Conservation (phyloP, 805 yeast species). For the Debaryomyces hansenii region DNA sequence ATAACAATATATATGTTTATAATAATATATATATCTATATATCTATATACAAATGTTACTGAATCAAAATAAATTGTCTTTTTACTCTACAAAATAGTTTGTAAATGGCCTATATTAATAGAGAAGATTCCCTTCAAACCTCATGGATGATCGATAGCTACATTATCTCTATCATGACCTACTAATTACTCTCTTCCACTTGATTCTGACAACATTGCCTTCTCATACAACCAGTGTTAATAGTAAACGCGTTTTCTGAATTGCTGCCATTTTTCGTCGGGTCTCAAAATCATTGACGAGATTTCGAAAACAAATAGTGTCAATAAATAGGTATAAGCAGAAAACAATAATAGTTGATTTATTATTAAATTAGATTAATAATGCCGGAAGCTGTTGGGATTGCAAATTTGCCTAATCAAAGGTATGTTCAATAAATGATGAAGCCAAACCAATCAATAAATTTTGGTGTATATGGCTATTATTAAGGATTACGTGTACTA, state of each 20-base stretch:
- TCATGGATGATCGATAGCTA: too few species aligned
- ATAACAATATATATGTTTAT: neutral
- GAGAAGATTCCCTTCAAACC: too few species aligned
- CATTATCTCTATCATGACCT: too few species aligned
- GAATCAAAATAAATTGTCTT: neutral
- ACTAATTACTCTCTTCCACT: too few species aligned
- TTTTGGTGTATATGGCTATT: neutral
- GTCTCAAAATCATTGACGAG: conserved; percentile 1
- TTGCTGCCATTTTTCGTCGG: neutral
- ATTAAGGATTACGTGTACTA: conserved; percentile 6
- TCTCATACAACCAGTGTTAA: too few species aligned
- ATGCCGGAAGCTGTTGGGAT: conserved; percentile 67
- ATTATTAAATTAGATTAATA: conserved; percentile 1
- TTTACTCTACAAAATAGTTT: too few species aligned
- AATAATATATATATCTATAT: conserved; percentile 1
- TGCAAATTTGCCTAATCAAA: conserved; percentile 72
- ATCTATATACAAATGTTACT: neutral
- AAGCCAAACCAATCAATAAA: neutral
- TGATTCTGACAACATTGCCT: too few species aligned
- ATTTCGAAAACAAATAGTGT: neutral
- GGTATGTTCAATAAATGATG: conserved; percentile 39
- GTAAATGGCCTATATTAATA: too few species aligned
- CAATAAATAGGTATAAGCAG: neutral
- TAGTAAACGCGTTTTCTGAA: neutral
- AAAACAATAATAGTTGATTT: conserved; percentile 8